Evolutionary conservation across 768 basidiomycete species (phyloP), one percentile per base, ranked within the genome.

Genomic region (Psilocybe sp.): DNA sequence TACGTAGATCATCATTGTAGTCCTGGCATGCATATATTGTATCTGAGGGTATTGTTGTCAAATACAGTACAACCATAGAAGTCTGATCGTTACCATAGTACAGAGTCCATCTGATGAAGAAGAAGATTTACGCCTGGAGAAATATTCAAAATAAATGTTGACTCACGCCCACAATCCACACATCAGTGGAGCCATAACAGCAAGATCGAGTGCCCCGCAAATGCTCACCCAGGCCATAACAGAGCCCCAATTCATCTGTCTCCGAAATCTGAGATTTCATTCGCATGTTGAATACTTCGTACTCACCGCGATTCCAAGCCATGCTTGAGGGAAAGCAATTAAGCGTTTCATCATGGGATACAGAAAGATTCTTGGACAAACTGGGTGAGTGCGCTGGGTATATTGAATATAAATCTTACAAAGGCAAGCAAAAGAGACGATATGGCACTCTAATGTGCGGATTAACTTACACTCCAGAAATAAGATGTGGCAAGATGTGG

Each of bases 211-310:
- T 5, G n/a, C n/a, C 1, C 46, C 46, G n/a, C 28, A 31, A 5
- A 47, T 35, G 6, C 35, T 20, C 28, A 38, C 39, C 46, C 35
- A 47, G 5, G 46, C 15, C 5, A 47, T 35, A 38, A 47, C 14
- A 23, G 18, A 16, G 7, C 46, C 46, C 46, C 46, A 47, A 23
- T 47, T 47, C 36, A 47, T 47, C 46, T 47, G 19, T 43, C 19
- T n/a, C n/a, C n/a, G n/a, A n/a, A n/a, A n/a, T n/a, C n/a, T n/a
- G n/a, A n/a, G n/a, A n/a, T n/a, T n/a, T n/a, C n/a, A n/a, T n/a
- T n/a, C n/a, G n/a, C n/a, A 35, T 23, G 9, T 11, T 8, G n/a
- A 20, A 39, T 16, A 5, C 10, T 6, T n/a, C 14, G n/a, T 1
- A 13, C 36, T 39, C 23, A 47, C 46, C 7, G 46, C 46, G 38